These are phyloP conservation scores for Helminthosporium solani DNA, from an alignment of 2,329 filamentous ascomycete genomes.

Conservation along the genomic window DNA sequence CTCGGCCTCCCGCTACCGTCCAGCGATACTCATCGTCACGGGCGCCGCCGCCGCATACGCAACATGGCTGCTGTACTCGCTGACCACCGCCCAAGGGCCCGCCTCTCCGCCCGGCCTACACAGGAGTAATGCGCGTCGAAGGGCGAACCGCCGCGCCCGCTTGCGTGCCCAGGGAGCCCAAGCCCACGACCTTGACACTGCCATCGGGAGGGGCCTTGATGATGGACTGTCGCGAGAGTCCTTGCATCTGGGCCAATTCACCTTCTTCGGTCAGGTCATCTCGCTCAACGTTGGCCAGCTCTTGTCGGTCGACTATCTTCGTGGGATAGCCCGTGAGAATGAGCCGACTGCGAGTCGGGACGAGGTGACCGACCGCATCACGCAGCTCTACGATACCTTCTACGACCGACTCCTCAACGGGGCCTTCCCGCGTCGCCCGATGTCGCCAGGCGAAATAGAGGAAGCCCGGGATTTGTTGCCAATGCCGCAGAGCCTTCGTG, in stretches of 20 bases:
- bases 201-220: conserved; percentile 8
- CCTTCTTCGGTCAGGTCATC: conserved; percentile 26
- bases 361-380: conserved; percentile 21
- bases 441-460: conserved; percentile 20
- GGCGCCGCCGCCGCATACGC: conserved; percentile 58
- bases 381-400: conserved; percentile 31
- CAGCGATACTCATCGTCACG: conserved; percentile 57
- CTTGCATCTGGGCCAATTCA: conserved; percentile 25
- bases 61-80: conserved; percentile 62
- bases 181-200: not conserved
- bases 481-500: conserved; percentile 14
- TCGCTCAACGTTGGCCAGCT: conserved; percentile 24
- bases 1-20: conserved; percentile 42
- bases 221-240: conserved; percentile 20
- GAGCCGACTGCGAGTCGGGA: conserved; percentile 22
- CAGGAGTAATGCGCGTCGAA: conserved; percentile 67
- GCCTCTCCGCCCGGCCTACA: conserved; percentile 48
- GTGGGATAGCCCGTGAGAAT: conserved; percentile 18
- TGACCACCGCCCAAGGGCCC: conserved; percentile 28
- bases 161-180: conserved; percentile 19
- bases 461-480: conserved; percentile 19
- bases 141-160: conserved; percentile 39
- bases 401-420: conserved; percentile 30
- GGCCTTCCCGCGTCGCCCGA: conserved; percentile 20
- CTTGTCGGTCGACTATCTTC: conserved; percentile 22